Base-by-base conservation (phyloP, 2,329 filamentous ascomycete genomes). In the Ceratocystis destructans region DNA sequence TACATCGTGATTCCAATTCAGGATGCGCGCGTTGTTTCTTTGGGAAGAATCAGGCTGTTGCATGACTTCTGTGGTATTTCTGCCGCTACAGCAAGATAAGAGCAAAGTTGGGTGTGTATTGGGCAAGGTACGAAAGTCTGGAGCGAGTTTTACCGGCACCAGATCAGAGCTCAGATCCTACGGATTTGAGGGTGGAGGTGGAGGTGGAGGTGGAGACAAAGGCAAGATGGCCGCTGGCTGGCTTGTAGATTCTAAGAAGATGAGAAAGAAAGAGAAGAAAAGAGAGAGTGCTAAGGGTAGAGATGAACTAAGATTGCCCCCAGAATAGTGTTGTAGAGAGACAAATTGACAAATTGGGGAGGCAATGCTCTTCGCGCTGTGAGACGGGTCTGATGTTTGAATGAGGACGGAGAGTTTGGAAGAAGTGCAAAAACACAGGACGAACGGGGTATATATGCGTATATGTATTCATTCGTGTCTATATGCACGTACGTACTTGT, bases 11-110 rank as follows among this genome's bases (percentile, higher is more conserved):
- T 79, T 79, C 80, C 80, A 82, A 68, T 78, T 73, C 33, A 82
- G 72, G 66, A 82, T 77, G 57, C 77, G 78, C 69, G 73, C 76
- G 71, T 63, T 78, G 76, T 59, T 70, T 69, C 48, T 70, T 66
- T 48, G 69, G 68, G n/a, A 67, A 66, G 67, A 70, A 70, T 74
- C 72, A 12, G 74, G 73, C 7, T 79, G 79, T 73, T 85, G 88
- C 62, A 92, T 83, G 37, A 89, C 87, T 73, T 94, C 89, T 73
- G 96, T 85, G 71, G 83, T 88, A 77, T 96, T 95, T 63, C 89
- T 89, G 76, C 96, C 90, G 65, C 89, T 81, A 75, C 96, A 90
- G 68, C 85, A 81, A 37, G 28, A n/a, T 85, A 81, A 37, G 28
- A 8, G 8, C 17, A 37, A 50, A 90, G 85, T 80, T 77, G 83